These are phyloP conservation scores for Metschnikowia lachancei DNA, from an alignment of 805 yeast genomes.

Conservation along the genomic window DNA sequence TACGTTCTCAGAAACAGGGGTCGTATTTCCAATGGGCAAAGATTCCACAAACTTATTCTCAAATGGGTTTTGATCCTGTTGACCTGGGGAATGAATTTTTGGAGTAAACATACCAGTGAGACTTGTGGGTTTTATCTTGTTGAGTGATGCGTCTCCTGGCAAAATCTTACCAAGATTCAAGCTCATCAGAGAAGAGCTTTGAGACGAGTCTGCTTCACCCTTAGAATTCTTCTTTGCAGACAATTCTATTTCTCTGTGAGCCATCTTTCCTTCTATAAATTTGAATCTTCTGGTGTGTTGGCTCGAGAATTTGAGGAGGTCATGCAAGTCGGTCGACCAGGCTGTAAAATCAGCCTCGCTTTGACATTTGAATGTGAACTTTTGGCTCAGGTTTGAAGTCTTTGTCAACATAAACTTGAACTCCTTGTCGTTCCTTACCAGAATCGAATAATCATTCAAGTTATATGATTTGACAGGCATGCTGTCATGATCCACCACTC, in stretches of 20 bases:
- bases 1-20: constrained; percentile 2
- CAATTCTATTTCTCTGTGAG: constrained; percentile 16
- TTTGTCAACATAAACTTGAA: constrained; percentile 36
- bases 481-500: constrained; percentile 40
- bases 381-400: constrained; percentile 28
- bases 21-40: constrained; percentile 4
- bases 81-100: constrained; percentile 32
- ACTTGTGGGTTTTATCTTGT: constrained; percentile 15
- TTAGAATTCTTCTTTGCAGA: constrained; percentile 4
- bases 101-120: constrained; percentile 42
- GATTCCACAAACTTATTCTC: constrained; percentile 27
- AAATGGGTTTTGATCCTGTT: constrained; percentile 37
- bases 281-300: constrained; percentile 49
- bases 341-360: constrained; percentile 42
- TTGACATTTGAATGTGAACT: constrained; percentile 45
- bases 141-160: constrained; percentile 15
- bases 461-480: constrained; percentile 41
- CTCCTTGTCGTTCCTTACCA: constrained; percentile 31
- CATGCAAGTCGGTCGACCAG: constrained; percentile 57
- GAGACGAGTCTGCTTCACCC: not conserved
- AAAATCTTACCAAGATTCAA: constrained; percentile 18
- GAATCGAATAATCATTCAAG: constrained; percentile 36
- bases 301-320: constrained; percentile 46
- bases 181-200: constrained; percentile 10
- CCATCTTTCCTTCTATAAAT: constrained; percentile 43